A percentile compares a stretch with the other conserved stretches of the same genome.
Evolutionary conservation across 2,329 filamentous ascomycete species (phyloP).

Genomic region (Bipolaris victoriae): DNA sequence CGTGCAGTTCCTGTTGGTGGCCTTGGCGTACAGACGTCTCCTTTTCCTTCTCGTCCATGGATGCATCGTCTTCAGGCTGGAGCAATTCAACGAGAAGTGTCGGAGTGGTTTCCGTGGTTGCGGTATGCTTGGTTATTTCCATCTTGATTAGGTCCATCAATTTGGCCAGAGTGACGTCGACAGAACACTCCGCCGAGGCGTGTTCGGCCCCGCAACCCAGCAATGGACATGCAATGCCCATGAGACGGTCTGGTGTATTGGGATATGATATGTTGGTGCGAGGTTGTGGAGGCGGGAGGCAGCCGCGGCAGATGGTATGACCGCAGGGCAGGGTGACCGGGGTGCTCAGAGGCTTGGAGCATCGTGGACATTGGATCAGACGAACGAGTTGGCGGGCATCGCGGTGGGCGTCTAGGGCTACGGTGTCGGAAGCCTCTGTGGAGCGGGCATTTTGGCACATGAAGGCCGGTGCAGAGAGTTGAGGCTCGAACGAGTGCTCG

Average conservation of each 20-base stretch:
- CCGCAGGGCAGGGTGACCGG: slow-evolving; percentile 84
- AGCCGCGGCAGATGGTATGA: slow-evolving; percentile 74
- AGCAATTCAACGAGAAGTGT: slow-evolving; percentile 52
- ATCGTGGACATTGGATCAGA: slow-evolving; percentile 77
- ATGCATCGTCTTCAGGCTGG: slow-evolving; percentile 43
- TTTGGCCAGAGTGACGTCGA: slow-evolving; percentile 78
- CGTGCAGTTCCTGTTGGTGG: slow-evolving; percentile 55
- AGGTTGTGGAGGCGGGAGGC: slow-evolving; percentile 70
- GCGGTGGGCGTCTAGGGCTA: slow-evolving; percentile 56
- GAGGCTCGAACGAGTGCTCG: slow-evolving; percentile 41
- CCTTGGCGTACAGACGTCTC: slow-evolving; percentile 24
- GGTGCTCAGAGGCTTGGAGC: slow-evolving; percentile 69
- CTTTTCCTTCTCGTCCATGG: slow-evolving; percentile 48
- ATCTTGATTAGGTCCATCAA: slow-evolving; percentile 61
- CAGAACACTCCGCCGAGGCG: slow-evolving; percentile 74
- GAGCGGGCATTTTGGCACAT: slow-evolving; percentile 51
- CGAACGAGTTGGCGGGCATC: slow-evolving; percentile 71
- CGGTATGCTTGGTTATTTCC: slow-evolving; percentile 56
- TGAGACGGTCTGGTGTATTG: slow-evolving; percentile 66
- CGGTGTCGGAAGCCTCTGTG: slow-evolving; percentile 42
- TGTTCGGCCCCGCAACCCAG: slow-evolving; percentile 71
- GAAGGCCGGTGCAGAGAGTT: slow-evolving; percentile 43
- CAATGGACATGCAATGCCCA: slow-evolving; percentile 78
- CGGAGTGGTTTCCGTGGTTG: slow-evolving; percentile 41
- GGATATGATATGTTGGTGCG: slow-evolving; percentile 80